These are phyloP conservation scores for Tylopilus vinaceipallidus DNA, from an alignment of 768 basidiomycete species.

Conservation along the genomic window DNA sequence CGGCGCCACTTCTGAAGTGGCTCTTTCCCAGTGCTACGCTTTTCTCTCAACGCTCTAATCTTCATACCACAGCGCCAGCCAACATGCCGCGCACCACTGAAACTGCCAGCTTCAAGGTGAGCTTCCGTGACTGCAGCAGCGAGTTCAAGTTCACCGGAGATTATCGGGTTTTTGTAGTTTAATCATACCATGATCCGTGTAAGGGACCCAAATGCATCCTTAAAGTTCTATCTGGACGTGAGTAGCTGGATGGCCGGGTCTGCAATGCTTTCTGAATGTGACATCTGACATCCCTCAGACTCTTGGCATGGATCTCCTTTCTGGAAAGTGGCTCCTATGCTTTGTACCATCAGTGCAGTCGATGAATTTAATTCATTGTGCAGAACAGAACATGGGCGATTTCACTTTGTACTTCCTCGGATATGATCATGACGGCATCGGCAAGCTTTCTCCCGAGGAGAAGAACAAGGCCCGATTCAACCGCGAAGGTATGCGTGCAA, in stretches of 20 bases:
- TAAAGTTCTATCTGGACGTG: slow-evolving; percentile 79
- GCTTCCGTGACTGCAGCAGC: neutral
- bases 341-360: neutral
- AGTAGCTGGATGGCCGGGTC: slow-evolving; percentile 14
- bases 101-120: slow-evolving; percentile 63
- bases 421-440: slow-evolving; percentile 59
- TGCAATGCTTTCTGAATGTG: neutral
- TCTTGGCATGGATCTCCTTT: slow-evolving; percentile 76
- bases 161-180: slow-evolving; percentile 56
- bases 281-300: slow-evolving; percentile 32
- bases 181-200: slow-evolving; percentile 90
- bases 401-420: slow-evolving; percentile 89
- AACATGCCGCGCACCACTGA: slow-evolving; percentile 64
- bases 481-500: slow-evolving; percentile 63
- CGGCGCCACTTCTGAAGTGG: neutral
- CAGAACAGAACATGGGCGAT: slow-evolving; percentile 53
- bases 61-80: slow-evolving; percentile 13
- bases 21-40: slow-evolving; percentile 3
- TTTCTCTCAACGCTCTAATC: neutral
- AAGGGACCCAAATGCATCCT: slow-evolving; percentile 79
- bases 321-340: slow-evolving; percentile 35
- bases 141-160: neutral
- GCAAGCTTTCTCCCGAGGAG: slow-evolving; percentile 49
- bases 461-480: slow-evolving; percentile 46
- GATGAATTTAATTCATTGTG: slow-evolving; percentile 1